A percentile compares a stretch with the other conserved stretches of the same genome.
phyloP scores from a whole-genome alignment of 371 early-diverging fungal species.

The Rhizopus delemar region DNA sequence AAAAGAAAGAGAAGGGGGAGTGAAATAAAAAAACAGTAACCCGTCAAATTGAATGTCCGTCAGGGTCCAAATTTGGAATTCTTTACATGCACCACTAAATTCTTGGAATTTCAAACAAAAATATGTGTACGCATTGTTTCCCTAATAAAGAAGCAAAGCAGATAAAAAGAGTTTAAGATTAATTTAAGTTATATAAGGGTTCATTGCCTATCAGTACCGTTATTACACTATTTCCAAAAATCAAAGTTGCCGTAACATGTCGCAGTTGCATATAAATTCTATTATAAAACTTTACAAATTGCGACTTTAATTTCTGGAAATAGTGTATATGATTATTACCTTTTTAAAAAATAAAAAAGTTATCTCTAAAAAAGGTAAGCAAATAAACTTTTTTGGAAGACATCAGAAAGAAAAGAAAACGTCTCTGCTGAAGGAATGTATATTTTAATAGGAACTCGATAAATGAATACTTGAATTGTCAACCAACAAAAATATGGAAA shows the following conservation, averaged over 20 bases:
- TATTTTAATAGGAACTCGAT: constrained; percentile 2
- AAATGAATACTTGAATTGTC: constrained; percentile 7
- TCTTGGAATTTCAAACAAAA: constrained; percentile 6
- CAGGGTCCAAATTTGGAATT: background rate
- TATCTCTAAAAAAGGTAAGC: background rate
- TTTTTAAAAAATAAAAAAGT: background rate
- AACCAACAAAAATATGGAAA: constrained; percentile 18
- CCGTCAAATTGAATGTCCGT: background rate
- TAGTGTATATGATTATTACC: background rate
- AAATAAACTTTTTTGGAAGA: background rate
- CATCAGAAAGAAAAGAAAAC: background rate
- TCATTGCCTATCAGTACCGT: too few relatives aligned
- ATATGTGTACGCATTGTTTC: background rate
- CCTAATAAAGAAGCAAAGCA: background rate
- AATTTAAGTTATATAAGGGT: too few relatives aligned
- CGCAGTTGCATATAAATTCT: too few relatives aligned
- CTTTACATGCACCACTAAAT: background rate
- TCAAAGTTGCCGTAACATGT: too few relatives aligned
- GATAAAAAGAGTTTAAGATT: background rate
- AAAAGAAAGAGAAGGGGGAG: background rate
- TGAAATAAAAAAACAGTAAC: background rate
- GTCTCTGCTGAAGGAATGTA: constrained; percentile 1
- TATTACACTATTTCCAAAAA: too few relatives aligned
- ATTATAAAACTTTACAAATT: too few relatives aligned
- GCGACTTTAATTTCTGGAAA: too few relatives aligned